Conservation (phyloP, 257 asterid species). For the Paulownia fortunei region DNA sequence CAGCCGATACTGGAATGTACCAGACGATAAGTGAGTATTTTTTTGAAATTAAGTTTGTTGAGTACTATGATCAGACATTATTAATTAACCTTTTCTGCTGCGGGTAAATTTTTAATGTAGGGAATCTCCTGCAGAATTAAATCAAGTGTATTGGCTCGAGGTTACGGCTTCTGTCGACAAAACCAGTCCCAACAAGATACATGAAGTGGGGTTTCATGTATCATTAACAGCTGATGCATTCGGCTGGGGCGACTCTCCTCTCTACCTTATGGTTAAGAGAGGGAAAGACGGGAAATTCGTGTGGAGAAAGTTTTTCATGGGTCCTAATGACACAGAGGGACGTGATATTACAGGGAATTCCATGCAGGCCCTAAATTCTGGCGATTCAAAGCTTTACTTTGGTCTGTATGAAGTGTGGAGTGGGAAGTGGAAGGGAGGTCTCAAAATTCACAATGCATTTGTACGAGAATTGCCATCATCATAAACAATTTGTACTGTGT, state of each 20-base stretch:
- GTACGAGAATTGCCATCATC: constrained; percentile 6
- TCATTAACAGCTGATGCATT: constrained; percentile 39
- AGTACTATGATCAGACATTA: no score
- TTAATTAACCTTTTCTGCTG: no score
- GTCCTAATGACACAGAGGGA: no score
- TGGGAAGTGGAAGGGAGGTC: constrained; percentile 67
- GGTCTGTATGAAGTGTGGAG: constrained; percentile 58
- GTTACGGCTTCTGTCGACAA: constrained; percentile 34
- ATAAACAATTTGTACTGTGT: no score
- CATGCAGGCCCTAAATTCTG: no score
- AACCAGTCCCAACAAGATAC: background rate
- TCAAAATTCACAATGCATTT: constrained; percentile 42
- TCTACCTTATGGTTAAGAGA: constrained; percentile 41
- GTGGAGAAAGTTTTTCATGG: constrained; percentile 13
- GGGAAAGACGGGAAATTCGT: constrained; percentile 23
- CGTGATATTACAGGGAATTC: background rate
- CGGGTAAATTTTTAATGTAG: background rate
- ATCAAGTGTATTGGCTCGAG: constrained; percentile 46
- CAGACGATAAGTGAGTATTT: background rate
- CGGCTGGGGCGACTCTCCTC: constrained; percentile 35
- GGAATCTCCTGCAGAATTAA: background rate
- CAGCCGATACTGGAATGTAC: constrained; percentile 25
- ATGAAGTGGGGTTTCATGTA: constrained; percentile 29
- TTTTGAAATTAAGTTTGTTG: no score
- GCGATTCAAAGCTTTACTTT: constrained; percentile 26